Conservation (phyloP, 2,329 filamentous ascomycete genomes). For the Arachnomyces sp. region DNA sequence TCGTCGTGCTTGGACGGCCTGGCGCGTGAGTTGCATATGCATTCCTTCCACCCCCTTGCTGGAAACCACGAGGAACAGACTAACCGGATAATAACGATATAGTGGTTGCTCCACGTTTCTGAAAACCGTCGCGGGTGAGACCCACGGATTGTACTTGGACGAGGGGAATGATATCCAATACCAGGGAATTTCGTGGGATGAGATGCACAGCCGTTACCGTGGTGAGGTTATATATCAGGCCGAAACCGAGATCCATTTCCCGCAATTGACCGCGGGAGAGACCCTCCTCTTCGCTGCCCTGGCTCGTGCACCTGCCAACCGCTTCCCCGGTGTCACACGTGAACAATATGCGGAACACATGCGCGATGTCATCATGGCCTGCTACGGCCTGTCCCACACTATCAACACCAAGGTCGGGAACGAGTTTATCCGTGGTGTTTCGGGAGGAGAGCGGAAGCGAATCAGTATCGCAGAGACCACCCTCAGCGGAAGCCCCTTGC, state of each 20-base stretch:
- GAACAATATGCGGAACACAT: slow-evolving; percentile 36
- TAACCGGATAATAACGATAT: slow-evolving; percentile 4
- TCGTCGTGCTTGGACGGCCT: slow-evolving; percentile 47
- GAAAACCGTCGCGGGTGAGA: slow-evolving; percentile 76
- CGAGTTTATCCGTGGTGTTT: slow-evolving; percentile 52
- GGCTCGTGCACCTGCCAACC: slow-evolving; percentile 46
- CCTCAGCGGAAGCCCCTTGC: slow-evolving; percentile 38
- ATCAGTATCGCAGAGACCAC: slow-evolving; percentile 49
- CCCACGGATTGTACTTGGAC: slow-evolving; percentile 68
- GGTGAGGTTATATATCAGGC: slow-evolving; percentile 83
- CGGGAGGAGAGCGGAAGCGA: slow-evolving; percentile 52
- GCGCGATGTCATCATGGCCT: slow-evolving; percentile 39
- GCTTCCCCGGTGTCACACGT: slow-evolving; percentile 32
- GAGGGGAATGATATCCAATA: slow-evolving; percentile 70
- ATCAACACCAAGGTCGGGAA: slow-evolving; percentile 38
- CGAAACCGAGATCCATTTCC: slow-evolving; percentile 76
- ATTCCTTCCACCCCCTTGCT: neutral
- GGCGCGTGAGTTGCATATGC: slow-evolving; percentile 26
- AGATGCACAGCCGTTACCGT: slow-evolving; percentile 70
- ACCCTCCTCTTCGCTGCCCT: slow-evolving; percentile 70
- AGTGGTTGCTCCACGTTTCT: slow-evolving; percentile 67
- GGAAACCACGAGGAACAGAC: neutral
- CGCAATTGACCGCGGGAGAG: slow-evolving; percentile 66
- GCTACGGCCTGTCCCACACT: slow-evolving; percentile 42
- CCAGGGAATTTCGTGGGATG: slow-evolving; percentile 53